Base-by-base conservation (phyloP, 2,329 filamentous ascomycete species). In the Botryosphaeria agaves region DNA sequence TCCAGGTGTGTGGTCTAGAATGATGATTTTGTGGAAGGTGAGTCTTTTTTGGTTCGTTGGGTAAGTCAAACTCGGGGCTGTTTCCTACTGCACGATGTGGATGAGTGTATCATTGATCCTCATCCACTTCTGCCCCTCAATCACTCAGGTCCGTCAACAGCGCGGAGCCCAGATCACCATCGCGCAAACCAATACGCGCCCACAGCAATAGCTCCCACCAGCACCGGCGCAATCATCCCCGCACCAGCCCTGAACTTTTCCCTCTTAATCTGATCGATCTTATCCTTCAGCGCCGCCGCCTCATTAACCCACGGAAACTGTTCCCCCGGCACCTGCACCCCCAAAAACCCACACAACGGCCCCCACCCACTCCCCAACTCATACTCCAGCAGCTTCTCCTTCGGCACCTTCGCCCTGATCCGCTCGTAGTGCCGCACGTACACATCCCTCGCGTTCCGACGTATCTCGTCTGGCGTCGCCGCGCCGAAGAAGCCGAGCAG, bases 311-410 rank as follows among this genome's bases (percentile, higher is more conserved):
- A 32, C 14, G 47, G 48, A 30, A 47, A 45, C 3, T 34, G 31
- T 11, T 34, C 37, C 7, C 39, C 28, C 6, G 48, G 47, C 2
- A 45, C 33, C 1, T 34, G 18, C 19, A 40, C 36, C 0, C 35
- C 41, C 12, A 52, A 34, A 24, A 49, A 52, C 7, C 40, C 28
- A 31, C 47, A 50, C 16, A 49, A 26, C 7, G 44, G 43, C 29
- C 36, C 38, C 49, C 49, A 53, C 3, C 43, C 44, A 29, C 40
- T 34, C 4, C 39, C 29, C n/a, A 41, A 16, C 24, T 34, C 25
- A 28, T 44, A 42, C 27, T 47, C 40, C n/a, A 52, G 38, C 18
- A 52, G 31, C 5, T 40, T 32, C 26, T 44, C 45, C 7, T 36
- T 32, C 4, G 43, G 40, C 9, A 47, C 35, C 4, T 30, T 18